phyloP scores from a whole-genome alignment of 805 yeast species.

The Lachancea nothofagi region DNA sequence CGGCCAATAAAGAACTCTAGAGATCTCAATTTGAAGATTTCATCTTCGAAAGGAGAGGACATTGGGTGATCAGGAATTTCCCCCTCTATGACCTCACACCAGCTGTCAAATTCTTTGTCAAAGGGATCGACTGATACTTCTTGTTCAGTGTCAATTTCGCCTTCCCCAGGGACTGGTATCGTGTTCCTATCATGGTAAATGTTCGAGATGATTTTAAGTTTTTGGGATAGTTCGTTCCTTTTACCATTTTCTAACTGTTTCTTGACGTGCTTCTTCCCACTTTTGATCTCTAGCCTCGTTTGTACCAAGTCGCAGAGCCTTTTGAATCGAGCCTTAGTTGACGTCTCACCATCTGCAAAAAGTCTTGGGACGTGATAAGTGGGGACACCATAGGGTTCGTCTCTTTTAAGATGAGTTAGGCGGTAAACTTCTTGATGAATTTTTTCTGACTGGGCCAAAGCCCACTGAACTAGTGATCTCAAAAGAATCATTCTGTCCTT shows the following conservation, averaged over 20 bases:
- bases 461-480: constrained; percentile 24
- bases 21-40: constrained; percentile 24
- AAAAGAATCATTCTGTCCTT: constrained; percentile 24
- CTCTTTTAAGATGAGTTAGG: constrained; percentile 25
- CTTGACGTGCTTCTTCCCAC: constrained; percentile 22
- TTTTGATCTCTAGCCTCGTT: constrained; percentile 22
- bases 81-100: constrained; percentile 23
- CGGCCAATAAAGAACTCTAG: constrained; percentile 32
- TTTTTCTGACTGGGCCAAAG: constrained; percentile 21
- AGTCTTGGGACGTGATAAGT: constrained; percentile 26
- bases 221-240: constrained; percentile 21
- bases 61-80: constrained; percentile 27
- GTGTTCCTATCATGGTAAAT: constrained; percentile 18
- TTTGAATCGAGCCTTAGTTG: constrained; percentile 21
- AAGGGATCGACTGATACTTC: constrained; percentile 3
- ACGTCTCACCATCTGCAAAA: constrained; percentile 21
- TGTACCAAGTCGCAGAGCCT: constrained; percentile 24
- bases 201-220: constrained; percentile 18
- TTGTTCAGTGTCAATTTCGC: too few relatives aligned
- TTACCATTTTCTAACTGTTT: constrained; percentile 22
- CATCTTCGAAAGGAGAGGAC: constrained; percentile 26
- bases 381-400: constrained; percentile 25
- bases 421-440: constrained; percentile 28
- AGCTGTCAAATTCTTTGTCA: constrained; percentile 21
- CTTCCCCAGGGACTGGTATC: constrained; percentile 12